Percentiles rank a stretch among this genome's conserved stretches.
phyloP scores from a whole-genome alignment of 345 rosid genomes.

The Kandelia obovata region DNA sequence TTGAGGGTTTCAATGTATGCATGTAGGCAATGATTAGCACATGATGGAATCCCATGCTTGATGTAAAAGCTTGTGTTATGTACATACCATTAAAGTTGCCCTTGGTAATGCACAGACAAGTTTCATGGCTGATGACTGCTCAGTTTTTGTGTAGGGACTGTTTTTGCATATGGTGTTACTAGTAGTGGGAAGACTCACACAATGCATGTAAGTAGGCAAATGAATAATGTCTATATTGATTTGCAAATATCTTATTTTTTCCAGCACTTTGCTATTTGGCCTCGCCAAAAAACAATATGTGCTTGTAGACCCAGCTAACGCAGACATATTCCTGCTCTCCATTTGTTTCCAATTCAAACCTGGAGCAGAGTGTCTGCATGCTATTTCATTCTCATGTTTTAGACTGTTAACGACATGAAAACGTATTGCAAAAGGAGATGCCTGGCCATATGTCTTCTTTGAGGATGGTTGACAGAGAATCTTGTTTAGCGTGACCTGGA shows the following conservation, averaged over 20 bases:
- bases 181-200: conserved; percentile 97
- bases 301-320: conserved; percentile 1
- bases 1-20: neutral
- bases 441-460: neutral
- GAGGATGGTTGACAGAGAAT: neutral
- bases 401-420: too few relatives aligned
- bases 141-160: conserved; percentile 55
- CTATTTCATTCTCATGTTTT: neutral
- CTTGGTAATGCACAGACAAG: neutral
- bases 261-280: neutral
- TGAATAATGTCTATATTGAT: neutral
- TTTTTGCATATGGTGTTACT: conserved; percentile 98
- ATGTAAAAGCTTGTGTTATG: too few relatives aligned
- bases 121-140: neutral
- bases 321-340: neutral
- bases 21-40: neutral
- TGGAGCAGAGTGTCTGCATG: neutral
- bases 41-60: neutral
- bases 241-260: neutral
- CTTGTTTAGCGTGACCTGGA: neutral
- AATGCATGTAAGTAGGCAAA: conserved; percentile 72
- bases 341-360: too few relatives aligned
- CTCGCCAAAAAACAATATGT: neutral
- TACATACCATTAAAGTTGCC: too few relatives aligned
- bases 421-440: neutral